A percentile compares a stretch with the other conserved stretches of the same genome.
Conservation (phyloP, 805 yeast species). For the Cyberlindnera misumaiensis region DNA sequence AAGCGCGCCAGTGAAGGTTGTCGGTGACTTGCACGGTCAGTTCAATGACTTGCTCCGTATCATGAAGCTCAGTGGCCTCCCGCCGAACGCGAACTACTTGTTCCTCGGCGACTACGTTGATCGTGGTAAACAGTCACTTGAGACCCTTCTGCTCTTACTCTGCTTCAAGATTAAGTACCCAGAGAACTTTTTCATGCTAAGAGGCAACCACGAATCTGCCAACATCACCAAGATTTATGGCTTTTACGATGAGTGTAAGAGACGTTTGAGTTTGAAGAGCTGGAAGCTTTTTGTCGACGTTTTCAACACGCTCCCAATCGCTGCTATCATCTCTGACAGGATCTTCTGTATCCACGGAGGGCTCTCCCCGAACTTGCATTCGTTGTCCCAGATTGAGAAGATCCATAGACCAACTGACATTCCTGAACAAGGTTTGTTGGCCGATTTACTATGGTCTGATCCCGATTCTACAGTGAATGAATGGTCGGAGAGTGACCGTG, state of each 20-base stretch:
- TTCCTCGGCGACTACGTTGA: slow-evolving; percentile 97
- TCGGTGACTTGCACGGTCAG: slow-evolving; percentile 96
- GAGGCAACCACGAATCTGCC: slow-evolving; percentile 98
- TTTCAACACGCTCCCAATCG: slow-evolving; percentile 90
- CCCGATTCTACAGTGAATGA: slow-evolving; percentile 53
- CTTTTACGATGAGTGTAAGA: slow-evolving; percentile 95
- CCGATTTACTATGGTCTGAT: slow-evolving; percentile 80
- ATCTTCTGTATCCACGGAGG: slow-evolving; percentile 90
- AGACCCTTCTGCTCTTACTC: slow-evolving; percentile 77
- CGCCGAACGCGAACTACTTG: slow-evolving; percentile 87
- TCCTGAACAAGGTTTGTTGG: slow-evolving; percentile 71
- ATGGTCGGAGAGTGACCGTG: slow-evolving; percentile 81
- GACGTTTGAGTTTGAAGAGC: slow-evolving; percentile 84
- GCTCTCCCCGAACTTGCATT: slow-evolving; percentile 61
- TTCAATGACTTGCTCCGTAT: slow-evolving; percentile 85
- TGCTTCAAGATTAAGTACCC: slow-evolving; percentile 97
- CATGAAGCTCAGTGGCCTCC: slow-evolving; percentile 94
- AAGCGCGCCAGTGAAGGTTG: slow-evolving; percentile 71
- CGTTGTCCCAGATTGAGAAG: slow-evolving; percentile 60
- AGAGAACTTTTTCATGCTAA: slow-evolving; percentile 82
- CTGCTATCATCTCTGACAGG: slow-evolving; percentile 92
- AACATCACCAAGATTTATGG: slow-evolving; percentile 96
- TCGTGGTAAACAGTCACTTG: slow-evolving; percentile 93
- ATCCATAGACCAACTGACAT: slow-evolving; percentile 79
- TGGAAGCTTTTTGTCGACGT: slow-evolving; percentile 95